A percentile compares a stretch with the other conserved stretches of the same genome.
These are phyloP conservation scores for Ajuga reptans DNA, from an alignment of 305 asterid genomes.

Conservation along the genomic window DNA sequence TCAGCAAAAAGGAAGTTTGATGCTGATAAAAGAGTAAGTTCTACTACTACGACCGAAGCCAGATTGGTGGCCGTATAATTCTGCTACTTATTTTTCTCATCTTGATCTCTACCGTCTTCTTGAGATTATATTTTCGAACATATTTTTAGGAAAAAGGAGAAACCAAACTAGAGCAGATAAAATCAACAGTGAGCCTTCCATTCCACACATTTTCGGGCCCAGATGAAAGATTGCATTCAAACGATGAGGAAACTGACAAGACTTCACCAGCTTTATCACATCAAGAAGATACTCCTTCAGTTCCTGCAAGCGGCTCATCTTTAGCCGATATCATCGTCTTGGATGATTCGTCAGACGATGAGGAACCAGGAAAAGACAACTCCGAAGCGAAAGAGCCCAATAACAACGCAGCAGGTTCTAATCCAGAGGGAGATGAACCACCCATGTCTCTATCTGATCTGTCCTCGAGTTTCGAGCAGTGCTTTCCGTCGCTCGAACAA, in stretches of 20 bases:
- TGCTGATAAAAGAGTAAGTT: constrained; percentile 54
- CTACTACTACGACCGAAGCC: neutral
- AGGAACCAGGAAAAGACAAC: constrained; percentile 28
- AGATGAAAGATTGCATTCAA: constrained; percentile 29
- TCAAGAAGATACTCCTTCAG: constrained; percentile 21
- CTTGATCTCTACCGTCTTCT: neutral
- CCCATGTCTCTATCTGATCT: constrained; percentile 57
- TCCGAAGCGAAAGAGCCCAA: constrained; percentile 23
- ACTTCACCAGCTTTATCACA: constrained; percentile 21
- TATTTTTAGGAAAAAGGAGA: constrained; percentile 39
- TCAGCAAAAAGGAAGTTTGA: constrained; percentile 65
- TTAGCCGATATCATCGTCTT: constrained; percentile 40
- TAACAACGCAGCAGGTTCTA: constrained; percentile 25
- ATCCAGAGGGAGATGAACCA: constrained; percentile 41
- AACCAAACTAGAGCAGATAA: constrained; percentile 67
- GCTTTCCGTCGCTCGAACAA: constrained; percentile 41
- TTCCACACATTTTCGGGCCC: constrained; percentile 54
- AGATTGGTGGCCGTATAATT: neutral
- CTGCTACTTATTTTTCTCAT: neutral
- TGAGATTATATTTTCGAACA: neutral
- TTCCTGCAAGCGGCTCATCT: constrained; percentile 28
- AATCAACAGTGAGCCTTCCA: constrained; percentile 63
- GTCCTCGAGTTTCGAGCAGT: constrained; percentile 71
- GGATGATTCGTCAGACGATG: constrained; percentile 46
- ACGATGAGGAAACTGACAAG: constrained; percentile 27